phyloP scores from a whole-genome alignment of 352 stramenopile species.

The Phytophthora quininea region DNA sequence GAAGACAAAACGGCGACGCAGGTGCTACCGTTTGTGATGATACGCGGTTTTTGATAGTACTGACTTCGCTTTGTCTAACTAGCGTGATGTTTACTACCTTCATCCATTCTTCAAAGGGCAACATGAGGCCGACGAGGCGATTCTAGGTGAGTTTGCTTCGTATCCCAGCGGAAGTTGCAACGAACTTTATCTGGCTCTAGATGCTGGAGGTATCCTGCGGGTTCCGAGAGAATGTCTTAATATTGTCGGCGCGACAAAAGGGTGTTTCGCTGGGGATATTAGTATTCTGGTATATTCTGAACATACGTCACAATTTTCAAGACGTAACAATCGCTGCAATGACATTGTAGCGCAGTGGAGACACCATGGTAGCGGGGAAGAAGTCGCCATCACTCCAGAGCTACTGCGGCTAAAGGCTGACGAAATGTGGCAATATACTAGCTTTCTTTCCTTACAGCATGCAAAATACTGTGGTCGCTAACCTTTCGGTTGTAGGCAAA shows the following conservation, averaged over 20 bases:
- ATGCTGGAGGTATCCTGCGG: slow-evolving; percentile 71
- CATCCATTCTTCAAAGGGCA: slow-evolving; percentile 86
- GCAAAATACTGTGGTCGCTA: no score
- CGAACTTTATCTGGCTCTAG: slow-evolving; percentile 24
- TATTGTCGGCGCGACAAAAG: slow-evolving; percentile 86
- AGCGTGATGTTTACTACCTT: slow-evolving; percentile 88
- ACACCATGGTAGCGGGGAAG: slow-evolving; percentile 57
- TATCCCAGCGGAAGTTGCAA: no score
- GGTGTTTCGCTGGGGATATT: slow-evolving; percentile 68
- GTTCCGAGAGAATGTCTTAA: slow-evolving; percentile 77
- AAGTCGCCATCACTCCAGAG: slow-evolving; percentile 79
- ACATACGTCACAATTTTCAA: neutral
- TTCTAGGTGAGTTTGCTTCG: slow-evolving; percentile 53
- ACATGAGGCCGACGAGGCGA: slow-evolving; percentile 82
- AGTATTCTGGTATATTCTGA: slow-evolving; percentile 48
- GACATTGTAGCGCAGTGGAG: slow-evolving; percentile 58
- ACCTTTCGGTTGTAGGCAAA: slow-evolving; percentile 37
- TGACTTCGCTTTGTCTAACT: neutral
- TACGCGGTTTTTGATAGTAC: no score
- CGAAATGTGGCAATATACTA: slow-evolving; percentile 47
- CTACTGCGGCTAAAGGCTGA: slow-evolving; percentile 58
- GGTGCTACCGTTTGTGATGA: slow-evolving; percentile 26
- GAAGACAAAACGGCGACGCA: slow-evolving; percentile 85
- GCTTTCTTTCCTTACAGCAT: neutral
- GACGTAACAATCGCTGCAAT: neutral